Conservation (phyloP, 2,329 filamentous ascomycete genomes). For the Magnaporthiopsis rhizophila region DNA sequence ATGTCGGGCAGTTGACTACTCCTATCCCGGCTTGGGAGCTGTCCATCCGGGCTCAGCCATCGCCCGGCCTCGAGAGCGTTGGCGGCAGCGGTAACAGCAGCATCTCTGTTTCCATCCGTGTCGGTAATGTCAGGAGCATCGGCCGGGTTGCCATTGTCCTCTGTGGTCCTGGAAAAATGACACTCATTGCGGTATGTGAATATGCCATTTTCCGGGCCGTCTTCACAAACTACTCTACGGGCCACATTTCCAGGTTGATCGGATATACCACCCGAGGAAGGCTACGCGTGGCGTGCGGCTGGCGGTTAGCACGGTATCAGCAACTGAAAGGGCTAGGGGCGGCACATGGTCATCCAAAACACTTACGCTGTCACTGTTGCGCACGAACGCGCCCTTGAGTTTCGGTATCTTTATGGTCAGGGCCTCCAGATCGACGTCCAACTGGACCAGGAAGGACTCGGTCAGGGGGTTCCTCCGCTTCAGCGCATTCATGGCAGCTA, state of each 20-base stretch:
- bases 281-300: neutral
- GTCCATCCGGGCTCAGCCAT: conserved; percentile 33
- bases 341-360: neutral
- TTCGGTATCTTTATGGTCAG: conserved; percentile 55
- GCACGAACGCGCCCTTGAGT: conserved; percentile 46
- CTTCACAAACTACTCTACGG: conserved; percentile 12
- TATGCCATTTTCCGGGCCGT: conserved; percentile 22
- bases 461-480: conserved; percentile 85
- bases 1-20: neutral
- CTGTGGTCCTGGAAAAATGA: conserved; percentile 31
- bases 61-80: conserved; percentile 12
- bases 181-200: conserved; percentile 36
- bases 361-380: conserved; percentile 44
- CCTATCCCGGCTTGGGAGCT: conserved; percentile 21
- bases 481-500: conserved; percentile 83
- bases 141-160: conserved; percentile 32
- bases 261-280: neutral
- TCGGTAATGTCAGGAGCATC: conserved; percentile 27
- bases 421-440: conserved; percentile 83
- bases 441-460: conserved; percentile 87
- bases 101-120: conserved; percentile 20
- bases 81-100: conserved; percentile 6
- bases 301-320: conserved; percentile 7
- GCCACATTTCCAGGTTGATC: conserved; percentile 9
- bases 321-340: conserved; percentile 10